Base-by-base conservation (phyloP, 371 early-diverging fungal species). In the Umbelopsis sp. region DNA sequence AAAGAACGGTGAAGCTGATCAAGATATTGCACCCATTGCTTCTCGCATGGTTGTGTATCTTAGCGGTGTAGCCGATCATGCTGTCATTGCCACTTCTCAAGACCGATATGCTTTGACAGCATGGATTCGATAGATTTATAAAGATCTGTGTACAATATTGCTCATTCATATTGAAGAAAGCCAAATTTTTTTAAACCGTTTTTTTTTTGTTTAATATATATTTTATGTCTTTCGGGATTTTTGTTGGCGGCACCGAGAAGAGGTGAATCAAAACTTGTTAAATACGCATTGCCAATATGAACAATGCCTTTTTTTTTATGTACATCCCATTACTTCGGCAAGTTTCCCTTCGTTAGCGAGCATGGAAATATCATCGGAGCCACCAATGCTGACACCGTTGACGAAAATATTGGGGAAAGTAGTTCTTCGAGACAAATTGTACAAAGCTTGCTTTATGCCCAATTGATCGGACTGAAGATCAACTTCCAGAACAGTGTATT, bases 51-150 rank as follows among this genome's bases (percentile, higher is more conserved):
- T 89, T n/a, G 45, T 89, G n/a, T 83, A 87, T 63, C 65, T 89
- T 66, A 86, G 82, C 57, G 90, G 90, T 35, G 90, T 85, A 18
- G 80, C 86, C 35, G 88, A 89, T 64, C 84, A 89, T 77, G 88
- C 85, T 24, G 84, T 90, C 16, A 66, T 86, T 32, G 79, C 85
- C 24, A 75, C 86, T n/a, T 76, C 79, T 29, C 80, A 75, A 38
- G 78, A 80, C 52, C 77, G 84, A 35, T 82, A 77, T 65, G 84
- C 85, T 35, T 63, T 87, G 69, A 86, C 87, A 10, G 79, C 85
- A 1, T 87, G 87, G 87, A 74, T 85, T 74, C 80, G 87, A 62
- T 86, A 73, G 70, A 62, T 20, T 18, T 20, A 41, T 29, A 41
- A 0, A 41, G 0, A 41, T 10, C 41, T 41, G 18, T 48, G 48